A percentile compares a stretch with the other conserved stretches of the same genome.
Evolutionary conservation across 257 asterid species (phyloP).

Genomic region (Anisodus acutangulus): DNA sequence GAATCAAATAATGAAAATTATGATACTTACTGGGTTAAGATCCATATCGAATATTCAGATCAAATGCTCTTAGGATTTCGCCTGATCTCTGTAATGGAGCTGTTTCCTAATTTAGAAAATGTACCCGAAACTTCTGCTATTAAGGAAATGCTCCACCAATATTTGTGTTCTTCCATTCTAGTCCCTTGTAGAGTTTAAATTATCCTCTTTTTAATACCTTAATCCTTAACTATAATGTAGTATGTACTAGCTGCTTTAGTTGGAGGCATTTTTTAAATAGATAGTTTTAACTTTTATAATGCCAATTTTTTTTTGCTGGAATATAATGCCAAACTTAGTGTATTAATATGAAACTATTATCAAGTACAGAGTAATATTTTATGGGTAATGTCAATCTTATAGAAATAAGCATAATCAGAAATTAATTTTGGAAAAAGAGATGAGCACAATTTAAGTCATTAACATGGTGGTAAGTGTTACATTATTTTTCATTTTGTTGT

Average conservation of each 20-base stretch:
- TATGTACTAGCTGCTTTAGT: too few relatives aligned
- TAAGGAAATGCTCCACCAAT: not conserved
- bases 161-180: not conserved
- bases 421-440: too few relatives aligned
- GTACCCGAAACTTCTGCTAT: not conserved
- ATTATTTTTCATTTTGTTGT: too few relatives aligned
- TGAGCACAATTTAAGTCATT: too few relatives aligned
- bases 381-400: too few relatives aligned
- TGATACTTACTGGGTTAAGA: slow-evolving; percentile 36
- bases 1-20: not conserved
- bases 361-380: too few relatives aligned
- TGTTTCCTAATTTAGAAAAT: slow-evolving; percentile 12
- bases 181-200: not conserved
- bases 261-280: not conserved
- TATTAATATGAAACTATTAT: not conserved
- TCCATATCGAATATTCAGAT: slow-evolving; percentile 27
- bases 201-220: not conserved
- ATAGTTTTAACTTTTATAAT: not conserved
- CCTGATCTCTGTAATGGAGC: slow-evolving; percentile 9
- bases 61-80: not conserved
- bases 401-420: too few relatives aligned
- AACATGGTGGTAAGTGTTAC: too few relatives aligned
- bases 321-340: not conserved
- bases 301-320: not conserved
- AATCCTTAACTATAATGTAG: too few relatives aligned